Evolutionary conservation across 192 early-diverging fungal genomes (phyloP), one percentile per base, ranked within the genome.

Genomic region (Podila minutissima): DNA sequence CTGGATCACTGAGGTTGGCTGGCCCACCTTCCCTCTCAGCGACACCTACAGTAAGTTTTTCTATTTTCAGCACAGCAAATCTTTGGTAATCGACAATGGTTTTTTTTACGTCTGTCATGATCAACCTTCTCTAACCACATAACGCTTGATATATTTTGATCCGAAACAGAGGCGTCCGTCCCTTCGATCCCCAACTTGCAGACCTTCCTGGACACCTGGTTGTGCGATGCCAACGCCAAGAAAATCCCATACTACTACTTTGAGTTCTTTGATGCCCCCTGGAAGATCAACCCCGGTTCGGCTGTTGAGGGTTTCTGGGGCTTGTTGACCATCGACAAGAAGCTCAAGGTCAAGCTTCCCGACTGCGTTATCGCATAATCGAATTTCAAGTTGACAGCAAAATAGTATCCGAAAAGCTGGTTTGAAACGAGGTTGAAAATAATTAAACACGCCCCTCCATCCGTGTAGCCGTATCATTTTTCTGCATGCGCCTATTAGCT

Each of bases 201-300:
- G 31, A 72, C 32, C 11, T 83, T 86, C 33, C 49, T 86, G 38
- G 82, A 83, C 33, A 82, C 73, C 15, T 86, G 74, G 71, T 37
- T 86, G 19, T 86, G 85, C 48, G 76, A 86, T 11, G 85, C 85
- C 24, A 86, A 86, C 51, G 51, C 50, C 7, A 67, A 73, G 32
- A 55, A 62, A 9, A 22, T 77, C 20, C 85, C 85, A 15, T 83
- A 83, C 49, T 86, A 76, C 62, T 86, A 69, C 59, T 86, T 86
- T 59, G 85, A 86, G 69, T 83, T 83, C 77, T 82, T 79, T 63
- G 85, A 86, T 69, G 82, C 78, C 17, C 85, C 85, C 31, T 86
- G 85, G 85, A 86, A 86, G 77, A 75, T 83, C 62, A 69, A 69
- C 65, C 73, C 82, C 32, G 82, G 82, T 46, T 62, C 59, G 59